Base-by-base conservation (phyloP, 2,329 filamentous ascomycete genomes). In the Pseudocercospora eumusae region DNA sequence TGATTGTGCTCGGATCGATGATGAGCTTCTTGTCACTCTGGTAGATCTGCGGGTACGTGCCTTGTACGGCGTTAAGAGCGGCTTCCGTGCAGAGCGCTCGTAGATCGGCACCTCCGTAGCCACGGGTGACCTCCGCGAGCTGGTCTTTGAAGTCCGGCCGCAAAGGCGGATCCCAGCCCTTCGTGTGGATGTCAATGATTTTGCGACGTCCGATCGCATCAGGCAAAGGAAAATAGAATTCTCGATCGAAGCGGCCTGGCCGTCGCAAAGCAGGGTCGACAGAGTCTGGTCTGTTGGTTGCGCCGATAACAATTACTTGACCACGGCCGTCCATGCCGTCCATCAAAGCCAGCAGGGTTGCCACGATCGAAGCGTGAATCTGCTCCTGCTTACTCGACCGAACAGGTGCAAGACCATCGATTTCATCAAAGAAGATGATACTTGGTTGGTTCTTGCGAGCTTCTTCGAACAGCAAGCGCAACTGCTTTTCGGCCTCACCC, bases 361-460 rank as follows among this genome's bases (percentile, higher is more conserved):
- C 96, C 13, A 97, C 93, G 66, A 99, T 99, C 1, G 93, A 98
- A 5, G 95, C 92, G 77, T 99, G 95, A 63, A 98, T 98, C 77
- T 99, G 95, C 75, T 99, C 95, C 78, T 98, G 93, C 76, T 98
- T 98, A 77, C 93, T 97, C 11, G 95, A 98, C 70, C 95, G 86
- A 33, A 98, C 95, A 56, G 95, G 96, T 2, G 95, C 95, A 66
- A 99, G 83, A 59, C 95, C 95, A 78, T 99, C 95, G 69, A 99
- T 99, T 76, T 99, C 95, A 75, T 99, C 95, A 70, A 99, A 98
- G 81, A 99, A 99, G 75, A 99, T 99, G 77, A 99, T 99, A 75
- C 93, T 98, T 0, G 95, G 95, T 73, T 99, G 95, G 1, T 90
- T 98, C 75, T 92, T 95, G 64, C 93, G 86, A 15, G 95, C 95